phyloP scores from a whole-genome alignment of 2,329 filamentous ascomycete genomes.

The Ceratocystis albifundus region DNA sequence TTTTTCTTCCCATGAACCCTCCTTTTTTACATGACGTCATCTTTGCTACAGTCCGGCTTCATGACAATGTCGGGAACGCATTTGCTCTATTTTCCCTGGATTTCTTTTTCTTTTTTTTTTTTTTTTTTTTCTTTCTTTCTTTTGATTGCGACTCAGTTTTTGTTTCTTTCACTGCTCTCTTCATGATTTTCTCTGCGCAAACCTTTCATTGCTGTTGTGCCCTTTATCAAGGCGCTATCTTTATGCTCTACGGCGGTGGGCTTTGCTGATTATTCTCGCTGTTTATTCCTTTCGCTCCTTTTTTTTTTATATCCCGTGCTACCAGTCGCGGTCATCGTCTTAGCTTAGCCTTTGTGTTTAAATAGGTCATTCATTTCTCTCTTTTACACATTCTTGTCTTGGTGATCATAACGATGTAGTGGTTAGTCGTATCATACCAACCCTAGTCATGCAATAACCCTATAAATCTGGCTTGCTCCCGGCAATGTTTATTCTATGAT shows the following conservation, averaged over 20 bases:
- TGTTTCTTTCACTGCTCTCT: neutral
- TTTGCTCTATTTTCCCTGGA: conserved; percentile 6
- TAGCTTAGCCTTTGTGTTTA: conserved; percentile 11
- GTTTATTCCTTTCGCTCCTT: neutral
- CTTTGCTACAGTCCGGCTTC: neutral
- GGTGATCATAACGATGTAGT: neutral
- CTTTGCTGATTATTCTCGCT: conserved; percentile 13
- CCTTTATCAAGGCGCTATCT: conserved; percentile 4
- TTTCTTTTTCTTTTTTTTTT: too few species aligned
- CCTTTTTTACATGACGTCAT: conserved; percentile 11
- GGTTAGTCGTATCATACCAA: neutral
- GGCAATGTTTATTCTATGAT: neutral
- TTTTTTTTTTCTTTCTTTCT: too few species aligned
- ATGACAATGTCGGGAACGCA: neutral
- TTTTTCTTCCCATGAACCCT: neutral
- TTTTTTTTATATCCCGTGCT: conserved; percentile 10
- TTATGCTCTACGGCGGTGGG: neutral
- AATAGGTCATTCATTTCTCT: conserved; percentile 8
- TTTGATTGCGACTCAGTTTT: neutral
- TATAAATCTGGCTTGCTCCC: neutral
- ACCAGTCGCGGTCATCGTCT: conserved; percentile 1
- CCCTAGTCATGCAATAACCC: neutral
- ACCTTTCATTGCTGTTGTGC: neutral
- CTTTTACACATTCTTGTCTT: neutral
- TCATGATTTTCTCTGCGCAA: neutral